Evolutionary conservation across 2,329 filamentous ascomycete species (phyloP), one percentile per base, ranked within the genome.

Genomic region (Endoconidiophora laricicola): DNA sequence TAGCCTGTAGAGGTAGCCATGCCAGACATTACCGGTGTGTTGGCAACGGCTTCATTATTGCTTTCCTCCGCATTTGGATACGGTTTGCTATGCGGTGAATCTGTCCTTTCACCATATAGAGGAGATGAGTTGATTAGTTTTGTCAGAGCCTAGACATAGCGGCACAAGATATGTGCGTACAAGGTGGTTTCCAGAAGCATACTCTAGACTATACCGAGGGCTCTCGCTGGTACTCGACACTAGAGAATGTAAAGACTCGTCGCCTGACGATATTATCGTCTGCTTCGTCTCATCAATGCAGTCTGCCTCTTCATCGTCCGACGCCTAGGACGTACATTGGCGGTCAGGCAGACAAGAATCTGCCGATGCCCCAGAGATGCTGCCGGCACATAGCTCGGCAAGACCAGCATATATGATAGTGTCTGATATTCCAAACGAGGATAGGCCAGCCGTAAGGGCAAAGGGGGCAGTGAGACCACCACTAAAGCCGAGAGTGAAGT

Each of bases 381-480:
- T 75, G 2, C 82, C 81, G 0, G 79, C 78, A 54, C 81, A 80
- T 38, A 85, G 68, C 61, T 86, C 81, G 0, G 81, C 81, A 24
- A 83, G 63, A 0, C 82, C 81, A 2, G 78, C 81, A 38, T 78
- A 75, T 20, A 87, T 73, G 49, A 81, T 76, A 0, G 78, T 76
- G 50, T 73, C 71, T 12, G 75, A 73, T 49, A 72, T 68, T 2
- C 76, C 77, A 4, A 81, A 65, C 2, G 72, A 73, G 18, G 73
- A 75, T 3, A 86, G 68, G 2, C 82, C 81, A 1, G 82, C 81
- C 0, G 80, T 85, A 16, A 86, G 66, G 16, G 83, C 82, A 58
- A 86, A 86, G 0, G 82, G 82, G 0, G 86, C 82, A 0, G 82
- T 86, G 53, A 86, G 66, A 10, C 82, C 82, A 63, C 86, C 82